These are phyloP conservation scores for Colletotrichum horii DNA, from an alignment of 2,329 filamentous ascomycete species.

Conservation along the genomic window DNA sequence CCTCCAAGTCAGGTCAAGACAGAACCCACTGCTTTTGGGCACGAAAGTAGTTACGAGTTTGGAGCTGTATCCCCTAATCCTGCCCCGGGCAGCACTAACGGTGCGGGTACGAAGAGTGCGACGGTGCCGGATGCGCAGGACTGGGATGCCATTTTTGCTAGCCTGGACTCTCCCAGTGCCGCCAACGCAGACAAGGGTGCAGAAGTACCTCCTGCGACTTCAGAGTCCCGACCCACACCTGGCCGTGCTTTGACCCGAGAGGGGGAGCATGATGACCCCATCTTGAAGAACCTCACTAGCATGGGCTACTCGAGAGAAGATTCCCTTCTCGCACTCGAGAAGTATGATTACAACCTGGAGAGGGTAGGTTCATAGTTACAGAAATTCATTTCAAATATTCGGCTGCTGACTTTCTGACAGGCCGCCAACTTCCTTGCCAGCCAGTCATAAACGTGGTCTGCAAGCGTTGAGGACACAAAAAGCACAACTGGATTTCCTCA, in stretches of 20 bases:
- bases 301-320: constrained; percentile 86
- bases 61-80: constrained; percentile 48
- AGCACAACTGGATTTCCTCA: neutral
- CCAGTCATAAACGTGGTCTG: constrained; percentile 48
- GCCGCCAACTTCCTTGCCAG: constrained; percentile 62
- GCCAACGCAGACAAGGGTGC: constrained; percentile 23
- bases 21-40: constrained; percentile 57
- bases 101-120: constrained; percentile 39
- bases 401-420: constrained; percentile 31
- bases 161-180: constrained; percentile 64
- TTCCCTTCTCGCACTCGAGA: constrained; percentile 82
- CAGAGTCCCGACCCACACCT: constrained; percentile 29
- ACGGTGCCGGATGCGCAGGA: constrained; percentile 66
- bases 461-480: neutral
- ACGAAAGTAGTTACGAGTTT: constrained; percentile 66
- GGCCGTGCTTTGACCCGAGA: constrained; percentile 75
- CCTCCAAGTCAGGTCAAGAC: constrained; percentile 59
- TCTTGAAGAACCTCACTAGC: constrained; percentile 83
- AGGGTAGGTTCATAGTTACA: constrained; percentile 66
- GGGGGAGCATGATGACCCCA: constrained; percentile 87
- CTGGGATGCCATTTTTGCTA: constrained; percentile 94
- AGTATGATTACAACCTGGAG: constrained; percentile 95
- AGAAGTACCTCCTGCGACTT: neutral
- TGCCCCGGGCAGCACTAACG: constrained; percentile 37
- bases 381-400: neutral